phyloP scores from a whole-genome alignment of 345 rosid species.

The Rubroshorea leprosula region DNA sequence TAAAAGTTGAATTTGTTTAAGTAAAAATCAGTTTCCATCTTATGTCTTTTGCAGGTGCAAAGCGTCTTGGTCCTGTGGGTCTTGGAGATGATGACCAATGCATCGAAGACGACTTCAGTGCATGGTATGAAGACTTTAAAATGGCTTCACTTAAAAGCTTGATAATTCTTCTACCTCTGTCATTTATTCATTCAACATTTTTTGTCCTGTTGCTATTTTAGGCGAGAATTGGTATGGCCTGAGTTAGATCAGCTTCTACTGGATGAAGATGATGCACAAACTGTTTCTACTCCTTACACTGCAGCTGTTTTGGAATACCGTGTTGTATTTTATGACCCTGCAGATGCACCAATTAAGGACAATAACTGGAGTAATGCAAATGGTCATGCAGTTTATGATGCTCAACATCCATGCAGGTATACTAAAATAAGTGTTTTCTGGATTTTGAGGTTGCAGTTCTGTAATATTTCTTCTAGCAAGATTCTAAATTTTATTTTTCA shows the following conservation, averaged over 20 bases:
- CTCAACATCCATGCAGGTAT: conserved; percentile 95
- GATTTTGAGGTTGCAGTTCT: conserved; percentile 3
- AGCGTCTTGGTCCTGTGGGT: conserved; percentile 67
- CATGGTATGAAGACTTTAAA: conserved; percentile 43
- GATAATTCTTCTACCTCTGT: conserved; percentile 6
- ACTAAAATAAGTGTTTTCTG: not conserved
- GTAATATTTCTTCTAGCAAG: not conserved
- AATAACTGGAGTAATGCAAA: conserved; percentile 60
- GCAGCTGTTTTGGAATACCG: conserved; percentile 92
- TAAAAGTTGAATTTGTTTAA: not conserved
- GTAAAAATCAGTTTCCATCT: conserved; percentile 1
- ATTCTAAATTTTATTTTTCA: conserved; percentile 25
- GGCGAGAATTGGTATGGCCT: conserved; percentile 91
- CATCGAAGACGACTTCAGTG: conserved; percentile 83
- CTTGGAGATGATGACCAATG: conserved; percentile 93
- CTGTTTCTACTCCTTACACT: conserved; percentile 79
- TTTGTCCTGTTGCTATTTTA: conserved; percentile 24
- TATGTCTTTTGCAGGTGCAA: conserved; percentile 57
- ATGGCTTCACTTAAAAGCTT: conserved; percentile 6
- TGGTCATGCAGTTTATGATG: conserved; percentile 71
- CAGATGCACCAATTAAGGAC: conserved; percentile 35
- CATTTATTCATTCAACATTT: not conserved
- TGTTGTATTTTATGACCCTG: conserved; percentile 55
- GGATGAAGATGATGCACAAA: conserved; percentile 69
- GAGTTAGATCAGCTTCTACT: conserved; percentile 81